Percentiles rank a stretch among this genome's conserved stretches.
These are phyloP conservation scores for Boletellus dicymbophilus DNA, from an alignment of 1,284 basidiomycete species.

Conservation along the genomic window DNA sequence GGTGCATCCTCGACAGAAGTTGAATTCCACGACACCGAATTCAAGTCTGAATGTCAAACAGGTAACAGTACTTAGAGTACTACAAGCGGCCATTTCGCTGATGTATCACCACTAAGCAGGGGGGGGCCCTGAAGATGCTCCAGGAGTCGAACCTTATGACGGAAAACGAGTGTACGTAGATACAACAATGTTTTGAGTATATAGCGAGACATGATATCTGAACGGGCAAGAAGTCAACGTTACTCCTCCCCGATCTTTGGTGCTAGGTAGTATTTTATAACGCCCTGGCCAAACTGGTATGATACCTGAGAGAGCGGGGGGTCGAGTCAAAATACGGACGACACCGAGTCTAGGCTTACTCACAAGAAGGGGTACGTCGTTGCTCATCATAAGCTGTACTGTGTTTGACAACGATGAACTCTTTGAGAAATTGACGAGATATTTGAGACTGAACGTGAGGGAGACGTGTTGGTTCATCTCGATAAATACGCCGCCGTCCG, in stretches of 20 bases:
- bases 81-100: no score
- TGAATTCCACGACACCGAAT: no score
- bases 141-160: no score
- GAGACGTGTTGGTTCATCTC: slow-evolving; percentile 87
- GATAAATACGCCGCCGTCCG: slow-evolving; percentile 67
- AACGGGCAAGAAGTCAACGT: slow-evolving; percentile 7
- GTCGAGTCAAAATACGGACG: neutral
- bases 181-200: slow-evolving; percentile 20
- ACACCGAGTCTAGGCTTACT: slow-evolving; percentile 10
- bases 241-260: slow-evolving; percentile 88
- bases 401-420: slow-evolving; percentile 75
- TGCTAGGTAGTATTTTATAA: slow-evolving; percentile 85
- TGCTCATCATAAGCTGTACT: slow-evolving; percentile 86
- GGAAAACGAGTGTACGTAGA: no score
- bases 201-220: slow-evolving; percentile 15
- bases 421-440: slow-evolving; percentile 97
- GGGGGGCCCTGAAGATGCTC: no score
- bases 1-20: no score
- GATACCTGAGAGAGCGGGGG: slow-evolving; percentile 59
- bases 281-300: slow-evolving; percentile 83
- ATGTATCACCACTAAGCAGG: no score
- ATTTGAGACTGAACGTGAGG: slow-evolving; percentile 96
- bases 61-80: no score
- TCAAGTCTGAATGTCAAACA: no score
- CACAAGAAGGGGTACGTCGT: slow-evolving; percentile 89